Evolutionary conservation across 805 yeast species (phyloP), one percentile per base, ranked within the genome.

Genomic region (Debaryomyces tyrocola): DNA sequence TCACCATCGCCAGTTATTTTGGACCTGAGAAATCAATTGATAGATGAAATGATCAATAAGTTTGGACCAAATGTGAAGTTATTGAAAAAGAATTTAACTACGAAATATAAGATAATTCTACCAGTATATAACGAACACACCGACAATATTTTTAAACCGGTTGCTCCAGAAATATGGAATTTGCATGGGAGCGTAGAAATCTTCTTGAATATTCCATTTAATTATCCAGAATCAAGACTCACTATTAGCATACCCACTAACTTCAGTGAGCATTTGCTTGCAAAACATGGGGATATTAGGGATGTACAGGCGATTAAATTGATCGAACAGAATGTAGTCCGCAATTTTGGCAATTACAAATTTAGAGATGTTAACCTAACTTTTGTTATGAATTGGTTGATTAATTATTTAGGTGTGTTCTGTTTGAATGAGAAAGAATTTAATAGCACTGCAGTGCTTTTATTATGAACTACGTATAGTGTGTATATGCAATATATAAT

Each of bases 201-300:
- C 15, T 54, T 69, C 47, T 37, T 73, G 8, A 50, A 58, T 1
- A 61, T 73, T 14, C 77, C 75, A 0, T 55, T 48, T 2, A 49
- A 57, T 33, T 72, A 67, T 44, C 77, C 77, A 0, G 53, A 59
- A n/a, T 27, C 44, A 1, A 46, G 52, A 3, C 46, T 62, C 1
- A 44, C 46, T 9, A 49, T 70, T 8, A 56, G 53, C 17, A 50
- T 70, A 4, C 64, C 69, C 8, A 54, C 60, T 34, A 67, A 60
- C 51, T 67, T 62, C 60, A 64, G 64, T 43, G 58, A 59, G 40
- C 63, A 63, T 47, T 54, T 64, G 20, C 52, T 66, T 35, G 50
- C 63, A 10, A 64, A 66, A 33, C 53, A 58, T 45, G 53, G 40
- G 38, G 39, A 48, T 36, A 50, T 44, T 35, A 49, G 33, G 20